Conservation (phyloP, 2,329 filamentous ascomycete genomes). For the Nemania abortiva region DNA sequence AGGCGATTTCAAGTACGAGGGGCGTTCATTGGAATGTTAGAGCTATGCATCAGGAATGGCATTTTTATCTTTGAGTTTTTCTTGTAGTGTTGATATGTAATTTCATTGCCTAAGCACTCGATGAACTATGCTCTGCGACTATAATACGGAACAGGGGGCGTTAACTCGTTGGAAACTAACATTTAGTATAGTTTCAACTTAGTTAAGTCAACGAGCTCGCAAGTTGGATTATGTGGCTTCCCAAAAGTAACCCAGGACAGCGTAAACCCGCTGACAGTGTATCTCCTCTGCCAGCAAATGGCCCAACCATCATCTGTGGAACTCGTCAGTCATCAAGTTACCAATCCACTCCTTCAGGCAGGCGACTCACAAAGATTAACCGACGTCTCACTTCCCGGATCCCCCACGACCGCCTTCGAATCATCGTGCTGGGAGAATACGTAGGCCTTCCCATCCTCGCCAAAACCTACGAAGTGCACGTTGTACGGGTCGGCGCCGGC, state of each 20-base stretch:
- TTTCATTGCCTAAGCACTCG: too few species aligned
- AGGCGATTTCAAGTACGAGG: too few species aligned
- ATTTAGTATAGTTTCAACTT: slow-evolving; percentile 22
- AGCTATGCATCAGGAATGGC: too few species aligned
- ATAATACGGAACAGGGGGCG: neutral
- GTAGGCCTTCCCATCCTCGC: slow-evolving; percentile 20
- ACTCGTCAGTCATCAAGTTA: slow-evolving; percentile 27
- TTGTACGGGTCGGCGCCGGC: slow-evolving; percentile 28
- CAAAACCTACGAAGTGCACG: slow-evolving; percentile 12
- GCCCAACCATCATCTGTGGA: slow-evolving; percentile 26
- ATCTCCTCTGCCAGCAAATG: slow-evolving; percentile 31
- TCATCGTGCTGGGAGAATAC: slow-evolving; percentile 28
- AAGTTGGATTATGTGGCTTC: slow-evolving; percentile 33
- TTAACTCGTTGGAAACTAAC: slow-evolving; percentile 11
- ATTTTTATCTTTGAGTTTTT: too few species aligned
- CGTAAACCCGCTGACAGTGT: slow-evolving; percentile 24
- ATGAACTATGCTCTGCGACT: too few species aligned
- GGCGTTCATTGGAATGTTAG: too few species aligned
- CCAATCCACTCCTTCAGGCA: slow-evolving; percentile 11
- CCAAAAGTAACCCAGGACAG: slow-evolving; percentile 32
- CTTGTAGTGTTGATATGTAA: too few species aligned
- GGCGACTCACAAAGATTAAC: slow-evolving; percentile 25
- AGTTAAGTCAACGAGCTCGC: slow-evolving; percentile 25
- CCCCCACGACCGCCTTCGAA: slow-evolving; percentile 20
- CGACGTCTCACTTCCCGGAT: slow-evolving; percentile 14